Percentiles rank a stretch among this genome's conserved stretches.
phyloP scores from a whole-genome alignment of 257 asterid species.

The Ajuga chamaepitys region DNA sequence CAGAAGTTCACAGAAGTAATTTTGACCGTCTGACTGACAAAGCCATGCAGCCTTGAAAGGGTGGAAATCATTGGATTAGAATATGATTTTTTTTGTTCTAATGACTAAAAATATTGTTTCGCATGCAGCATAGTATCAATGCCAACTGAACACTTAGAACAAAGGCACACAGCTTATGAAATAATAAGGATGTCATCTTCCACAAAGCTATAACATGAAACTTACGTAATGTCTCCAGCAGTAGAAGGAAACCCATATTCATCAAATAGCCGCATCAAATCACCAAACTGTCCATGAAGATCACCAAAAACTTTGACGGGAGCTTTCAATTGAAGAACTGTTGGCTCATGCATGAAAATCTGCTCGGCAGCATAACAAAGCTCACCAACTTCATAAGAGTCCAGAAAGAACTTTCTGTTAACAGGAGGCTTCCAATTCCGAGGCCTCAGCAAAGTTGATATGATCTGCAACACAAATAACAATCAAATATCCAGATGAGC shows the following conservation, averaged over 20 bases:
- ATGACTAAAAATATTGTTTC: not conserved
- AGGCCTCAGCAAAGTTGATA: conserved; percentile 88
- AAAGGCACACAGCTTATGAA: conserved; percentile 2
- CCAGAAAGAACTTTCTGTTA: conserved; percentile 89
- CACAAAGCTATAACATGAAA: conserved; percentile 17
- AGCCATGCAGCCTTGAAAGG: not conserved
- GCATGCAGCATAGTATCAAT: not conserved
- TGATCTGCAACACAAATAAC: conserved; percentile 45
- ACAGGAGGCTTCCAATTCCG: conserved; percentile 95
- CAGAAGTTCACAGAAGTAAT: not conserved
- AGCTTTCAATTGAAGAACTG: conserved; percentile 98
- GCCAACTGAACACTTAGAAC: not conserved
- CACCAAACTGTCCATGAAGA: conserved; percentile 99
- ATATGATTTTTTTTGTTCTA: not conserved
- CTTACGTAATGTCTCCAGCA: conserved; percentile 98
- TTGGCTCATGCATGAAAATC: conserved; percentile 93
- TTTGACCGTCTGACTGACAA: not conserved
- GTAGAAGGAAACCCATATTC: conserved; percentile 99
- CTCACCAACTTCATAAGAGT: conserved; percentile 95
- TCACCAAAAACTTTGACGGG: conserved; percentile 97
- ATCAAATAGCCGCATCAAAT: conserved; percentile 93
- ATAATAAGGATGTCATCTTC: not conserved
- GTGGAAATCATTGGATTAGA: not conserved
- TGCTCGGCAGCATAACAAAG: conserved; percentile 98
- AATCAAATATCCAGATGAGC: conserved; percentile 10